Base-by-base conservation (phyloP, 768 basidiomycete genomes). In the Leccinum aurantiacum region DNA sequence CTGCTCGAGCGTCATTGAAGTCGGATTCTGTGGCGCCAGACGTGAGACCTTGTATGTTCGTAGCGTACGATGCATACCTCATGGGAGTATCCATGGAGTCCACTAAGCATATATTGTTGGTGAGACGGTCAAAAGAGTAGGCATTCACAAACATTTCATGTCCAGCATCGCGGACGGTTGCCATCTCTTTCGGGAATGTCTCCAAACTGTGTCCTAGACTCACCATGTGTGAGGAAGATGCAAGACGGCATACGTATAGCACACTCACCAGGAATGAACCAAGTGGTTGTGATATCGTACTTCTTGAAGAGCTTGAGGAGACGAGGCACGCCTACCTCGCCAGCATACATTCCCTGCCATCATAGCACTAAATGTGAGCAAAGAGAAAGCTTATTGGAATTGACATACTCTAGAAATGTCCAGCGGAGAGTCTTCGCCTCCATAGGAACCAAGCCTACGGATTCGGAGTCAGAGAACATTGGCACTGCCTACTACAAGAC, bases 131-230 rank as follows among this genome's bases (percentile, higher is more conserved):
- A 14, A 14, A 27, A 25, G 27, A 9, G 22, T 4, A 29, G 17
- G 1, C 0, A 51, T 35, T 64, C 22, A 69, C 74, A 46, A 51
- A 84, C 80, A 91, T 80, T 71, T 92, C 89, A 65, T 90, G 88
- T 0, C 88, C 88, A 17, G 84, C 85, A 68, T 90, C 89, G 14
- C 88, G 77, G 11, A 90, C 85, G 4, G 83, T 81, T 37, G 81
- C 84, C 82, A 88, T 86, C 69, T 90, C 76, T 51, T 84, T 76
- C 0, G 88, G 87, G 69, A 91, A 91, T 0, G 89, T 90, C 65
- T 90, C 89, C 55, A 90, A 73, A 61, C 85, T 86, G 64, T 91
- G 89, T 2, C 87, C 86, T 84, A 59, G 8, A 13, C 6, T 15
- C 4, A n/a, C 17, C 29, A 37, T 41, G 35, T 57, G 17, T 50